These are phyloP conservation scores for Chionographis japonica DNA, from an alignment of 106 monocot species.

Conservation along the genomic window DNA sequence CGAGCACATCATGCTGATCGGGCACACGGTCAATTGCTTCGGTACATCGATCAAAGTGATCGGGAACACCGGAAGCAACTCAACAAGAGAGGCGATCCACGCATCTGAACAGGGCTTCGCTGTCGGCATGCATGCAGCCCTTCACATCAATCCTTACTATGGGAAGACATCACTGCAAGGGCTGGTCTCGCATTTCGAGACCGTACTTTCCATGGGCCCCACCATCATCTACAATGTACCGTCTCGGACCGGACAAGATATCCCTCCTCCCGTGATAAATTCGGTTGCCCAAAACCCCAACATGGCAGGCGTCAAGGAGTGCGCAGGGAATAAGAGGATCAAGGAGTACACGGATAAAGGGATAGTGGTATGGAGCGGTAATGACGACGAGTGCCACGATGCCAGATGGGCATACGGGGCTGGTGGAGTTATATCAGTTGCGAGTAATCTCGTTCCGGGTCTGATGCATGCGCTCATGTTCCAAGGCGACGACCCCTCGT, in stretches of 20 bases:
- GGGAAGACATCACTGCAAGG: conserved; percentile 88
- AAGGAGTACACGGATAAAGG: conserved; percentile 49
- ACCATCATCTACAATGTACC: conserved; percentile 94
- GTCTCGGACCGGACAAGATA: conserved; percentile 78
- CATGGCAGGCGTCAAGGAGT: conserved; percentile 85
- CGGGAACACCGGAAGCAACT: conserved; percentile 96
- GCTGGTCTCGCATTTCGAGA: conserved; percentile 60
- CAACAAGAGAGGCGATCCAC: conserved; percentile 81
- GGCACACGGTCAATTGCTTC: conserved; percentile 89
- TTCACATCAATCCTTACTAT: conserved; percentile 92
- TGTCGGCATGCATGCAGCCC: conserved; percentile 89
- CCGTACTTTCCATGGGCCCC: conserved; percentile 82
- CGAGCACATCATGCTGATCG: conserved; percentile 97
- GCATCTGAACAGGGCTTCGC: conserved; percentile 95
- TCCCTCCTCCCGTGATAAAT: conserved; percentile 58
- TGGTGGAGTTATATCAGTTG: conserved; percentile 77
- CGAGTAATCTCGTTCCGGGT: conserved; percentile 84
- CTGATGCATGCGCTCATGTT: conserved; percentile 77
- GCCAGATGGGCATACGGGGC: conserved; percentile 78
- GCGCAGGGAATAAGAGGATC: conserved; percentile 67
- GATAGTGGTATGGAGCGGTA: conserved; percentile 76
- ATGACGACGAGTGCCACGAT: conserved; percentile 79
- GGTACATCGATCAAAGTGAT: conserved; percentile 76
- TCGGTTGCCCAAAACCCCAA: conserved; percentile 39
- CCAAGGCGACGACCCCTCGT: conserved; percentile 37